A percentile compares a stretch with the other conserved stretches of the same genome.
phyloP scores from a whole-genome alignment of 192 early-diverging fungal species.

The Lobulomyces angularis region DNA sequence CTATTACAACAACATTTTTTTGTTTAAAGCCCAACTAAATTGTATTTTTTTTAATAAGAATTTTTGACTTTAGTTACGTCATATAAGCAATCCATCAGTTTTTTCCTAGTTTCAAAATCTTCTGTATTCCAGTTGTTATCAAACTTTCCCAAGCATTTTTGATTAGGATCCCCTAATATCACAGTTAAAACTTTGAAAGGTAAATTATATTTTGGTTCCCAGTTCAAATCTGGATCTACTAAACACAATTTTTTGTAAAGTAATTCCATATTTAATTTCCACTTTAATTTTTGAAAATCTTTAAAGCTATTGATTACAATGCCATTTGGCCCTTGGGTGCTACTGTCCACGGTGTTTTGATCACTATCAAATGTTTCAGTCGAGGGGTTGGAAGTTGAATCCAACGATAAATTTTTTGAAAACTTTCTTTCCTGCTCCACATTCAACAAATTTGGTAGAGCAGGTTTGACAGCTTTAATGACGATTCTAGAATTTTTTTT shows the following conservation, averaged over 20 bases:
- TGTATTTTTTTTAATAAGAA: no score
- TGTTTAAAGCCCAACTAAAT: background rate
- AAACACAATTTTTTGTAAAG: no score
- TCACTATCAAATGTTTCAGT: no score
- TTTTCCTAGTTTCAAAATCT: conserved; percentile 32
- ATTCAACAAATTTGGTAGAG: conserved; percentile 2
- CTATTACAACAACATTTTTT: conserved; percentile 19
- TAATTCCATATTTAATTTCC: no score
- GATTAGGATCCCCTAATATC: conserved; percentile 33
- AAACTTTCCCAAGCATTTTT: conserved; percentile 37
- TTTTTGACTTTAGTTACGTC: no score
- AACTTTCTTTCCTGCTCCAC: background rate
- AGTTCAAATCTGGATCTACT: no score
- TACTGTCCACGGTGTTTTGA: conserved; percentile 1
- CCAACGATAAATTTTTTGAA: conserved; percentile 3
- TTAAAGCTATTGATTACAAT: background rate
- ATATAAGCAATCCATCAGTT: conserved; percentile 19
- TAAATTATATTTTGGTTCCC: no score
- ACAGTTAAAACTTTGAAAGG: conserved; percentile 12
- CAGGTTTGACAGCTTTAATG: conserved; percentile 22
- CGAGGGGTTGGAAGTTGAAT: no score
- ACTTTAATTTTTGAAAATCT: background rate
- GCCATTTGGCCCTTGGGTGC: background rate
- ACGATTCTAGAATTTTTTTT: no score
- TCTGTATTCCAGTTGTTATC: conserved; percentile 47